Conservation (phyloP, 2,329 filamentous ascomycete species). For the Aspergillus calidoustus region DNA sequence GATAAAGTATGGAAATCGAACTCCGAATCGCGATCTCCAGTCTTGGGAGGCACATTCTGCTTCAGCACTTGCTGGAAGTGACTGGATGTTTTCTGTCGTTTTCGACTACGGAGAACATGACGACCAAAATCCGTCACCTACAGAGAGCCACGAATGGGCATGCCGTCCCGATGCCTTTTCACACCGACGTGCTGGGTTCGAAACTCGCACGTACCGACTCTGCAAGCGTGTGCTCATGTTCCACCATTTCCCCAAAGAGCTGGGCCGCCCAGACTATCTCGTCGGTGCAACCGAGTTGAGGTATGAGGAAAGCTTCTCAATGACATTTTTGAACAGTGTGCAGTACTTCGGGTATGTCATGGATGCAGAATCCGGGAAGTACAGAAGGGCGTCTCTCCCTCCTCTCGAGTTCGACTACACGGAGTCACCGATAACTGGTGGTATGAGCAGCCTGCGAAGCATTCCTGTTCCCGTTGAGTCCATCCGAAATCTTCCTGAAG, state of each 20-base stretch:
- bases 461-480: no score
- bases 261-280: background rate
- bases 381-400: no score
- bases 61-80: background rate
- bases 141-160: background rate
- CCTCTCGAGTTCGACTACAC: no score
- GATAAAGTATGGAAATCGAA: slow-evolving; percentile 8
- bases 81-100: slow-evolving; percentile 8
- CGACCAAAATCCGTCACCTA: background rate
- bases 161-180: slow-evolving; percentile 3
- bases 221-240: slow-evolving; percentile 12
- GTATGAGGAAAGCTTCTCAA: background rate
- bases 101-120: slow-evolving; percentile 12
- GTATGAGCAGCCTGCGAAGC: no score
- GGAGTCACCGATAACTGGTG: no score
- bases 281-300: slow-evolving; percentile 4
- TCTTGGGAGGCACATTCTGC: background rate
- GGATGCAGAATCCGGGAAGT: no score
- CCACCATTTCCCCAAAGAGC: slow-evolving; percentile 6
- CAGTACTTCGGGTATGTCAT: no score
- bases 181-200: background rate
- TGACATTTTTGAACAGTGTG: no score
- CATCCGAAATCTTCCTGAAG: no score
- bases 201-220: slow-evolving; percentile 9
- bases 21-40: background rate